Evolutionary conservation across 108 stramenopile genomes (phyloP), one percentile per base, ranked within the genome.

Genomic region (Stephanodiscus triporus): DNA sequence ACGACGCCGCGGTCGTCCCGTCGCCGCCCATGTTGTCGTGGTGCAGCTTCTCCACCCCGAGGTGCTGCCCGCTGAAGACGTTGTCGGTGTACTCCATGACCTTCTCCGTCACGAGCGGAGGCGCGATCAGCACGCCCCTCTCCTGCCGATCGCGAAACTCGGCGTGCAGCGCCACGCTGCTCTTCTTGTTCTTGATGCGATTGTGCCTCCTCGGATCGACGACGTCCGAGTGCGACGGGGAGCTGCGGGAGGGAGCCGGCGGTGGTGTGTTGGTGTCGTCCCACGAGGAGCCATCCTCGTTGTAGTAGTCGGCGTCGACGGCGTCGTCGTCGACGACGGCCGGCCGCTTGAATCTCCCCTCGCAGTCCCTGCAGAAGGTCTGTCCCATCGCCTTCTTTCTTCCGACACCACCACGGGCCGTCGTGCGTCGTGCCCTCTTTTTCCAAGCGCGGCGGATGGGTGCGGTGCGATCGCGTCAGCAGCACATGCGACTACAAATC

Each of bases 61-160:
- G 32, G 40, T 78, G 66, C 45, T 72, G 65, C 3, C 77, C 77
- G 47, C 51, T 63, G 47, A 78, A 78, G 0, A 78, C 70, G 51
- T 78, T 78, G 32, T 78, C 77, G 20, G 70, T 78, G 40, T 70
- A 57, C 24, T 66, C 70, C 58, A 64, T 77, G 10, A 70, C 61
- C 14, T 29, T 55, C 16, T 77, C 69, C 17, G 63, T 62, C 43
- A 62, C 58, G 6, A 78, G 13, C 6, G 64, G 77, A 0, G 58
- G 77, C 14, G 56, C 70, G 32, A 66, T 40, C 5, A 70, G 57
- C 4, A 57, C 24, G 2, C 23, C 36, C 42, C 36, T 49, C 26
- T 66, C 29, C 26, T 63, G 45, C 48, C 75, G 17, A 27, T 76
- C 70, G 9, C 77, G 65, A 26, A 70, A 78, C 62, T 78, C 77